These are phyloP conservation scores for Calycina herbarum DNA, from an alignment of 2,329 filamentous ascomycete genomes.

Conservation along the genomic window DNA sequence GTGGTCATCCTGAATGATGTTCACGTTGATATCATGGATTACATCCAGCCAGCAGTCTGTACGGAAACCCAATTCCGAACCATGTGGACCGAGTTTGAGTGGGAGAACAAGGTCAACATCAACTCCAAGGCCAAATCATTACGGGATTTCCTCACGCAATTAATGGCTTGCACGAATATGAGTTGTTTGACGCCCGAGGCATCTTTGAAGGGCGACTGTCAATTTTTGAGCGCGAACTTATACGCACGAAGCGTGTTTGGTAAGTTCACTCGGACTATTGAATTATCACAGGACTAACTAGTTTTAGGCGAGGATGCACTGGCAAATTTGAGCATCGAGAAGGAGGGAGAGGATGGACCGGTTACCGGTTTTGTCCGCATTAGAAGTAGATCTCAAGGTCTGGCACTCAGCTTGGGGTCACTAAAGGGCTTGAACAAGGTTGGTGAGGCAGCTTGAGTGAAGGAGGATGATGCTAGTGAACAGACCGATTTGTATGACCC, in stretches of 20 bases:
- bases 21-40: constrained; percentile 99
- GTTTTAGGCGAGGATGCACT: constrained; percentile 89
- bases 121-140: constrained; percentile 94
- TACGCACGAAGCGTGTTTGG: constrained; percentile 97
- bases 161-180: constrained; percentile 99
- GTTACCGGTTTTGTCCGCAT: constrained; percentile 98
- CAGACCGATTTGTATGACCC: not conserved
- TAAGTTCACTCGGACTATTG: constrained; percentile 51
- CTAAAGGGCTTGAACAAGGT: constrained; percentile 93
- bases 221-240: constrained; percentile 94
- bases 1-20: constrained; percentile 98
- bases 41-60: constrained; percentile 95
- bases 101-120: constrained; percentile 99
- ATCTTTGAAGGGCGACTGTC: constrained; percentile 94
- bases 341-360: constrained; percentile 91
- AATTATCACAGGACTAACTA: constrained; percentile 26
- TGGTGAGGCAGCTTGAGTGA: constrained; percentile 40
- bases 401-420: constrained; percentile 89
- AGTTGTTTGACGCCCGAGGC: constrained; percentile 95
- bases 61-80: constrained; percentile 97
- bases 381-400: constrained; percentile 91
- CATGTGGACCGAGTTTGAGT: constrained; percentile 99
- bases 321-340: constrained; percentile 96
- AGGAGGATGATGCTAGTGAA: constrained; percentile 15
- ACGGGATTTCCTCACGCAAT: constrained; percentile 85